Conservation (phyloP, 2,329 filamentous ascomycete genomes). For the Didymellaceae sp. region DNA sequence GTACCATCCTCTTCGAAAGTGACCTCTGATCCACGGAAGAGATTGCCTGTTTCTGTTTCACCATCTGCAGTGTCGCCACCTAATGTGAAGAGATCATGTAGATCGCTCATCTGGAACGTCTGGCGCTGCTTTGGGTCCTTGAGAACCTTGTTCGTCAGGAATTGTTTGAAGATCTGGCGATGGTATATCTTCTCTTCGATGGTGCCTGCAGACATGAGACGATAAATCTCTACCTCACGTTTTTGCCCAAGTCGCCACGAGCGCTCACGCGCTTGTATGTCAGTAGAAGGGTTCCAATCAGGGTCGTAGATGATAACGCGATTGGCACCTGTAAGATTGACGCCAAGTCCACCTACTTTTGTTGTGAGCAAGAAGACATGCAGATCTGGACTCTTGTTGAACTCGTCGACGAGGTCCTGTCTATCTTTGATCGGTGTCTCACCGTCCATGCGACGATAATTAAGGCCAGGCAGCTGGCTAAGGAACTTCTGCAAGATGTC, state of each 20-base stretch:
- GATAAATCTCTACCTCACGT: slow-evolving; percentile 92
- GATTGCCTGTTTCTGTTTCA: slow-evolving; percentile 79
- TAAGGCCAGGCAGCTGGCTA: slow-evolving; percentile 69
- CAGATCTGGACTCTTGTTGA: slow-evolving; percentile 80
- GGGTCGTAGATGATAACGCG: slow-evolving; percentile 98
- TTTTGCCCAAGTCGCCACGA: slow-evolving; percentile 97
- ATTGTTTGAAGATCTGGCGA: slow-evolving; percentile 98
- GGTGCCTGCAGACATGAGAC: slow-evolving; percentile 96
- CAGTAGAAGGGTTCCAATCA: slow-evolving; percentile 98
- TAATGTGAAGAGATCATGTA: slow-evolving; percentile 90
- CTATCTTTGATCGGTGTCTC: slow-evolving; percentile 85
- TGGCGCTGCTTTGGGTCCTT: slow-evolving; percentile 93
- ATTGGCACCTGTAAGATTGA: slow-evolving; percentile 93
- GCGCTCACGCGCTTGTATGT: slow-evolving; percentile 91
- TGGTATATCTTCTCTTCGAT: slow-evolving; percentile 99
- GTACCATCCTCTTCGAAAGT: slow-evolving; percentile 56
- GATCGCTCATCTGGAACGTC: slow-evolving; percentile 85
- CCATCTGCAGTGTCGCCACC: slow-evolving; percentile 68
- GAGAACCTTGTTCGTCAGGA: slow-evolving; percentile 93
- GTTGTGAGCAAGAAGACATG: slow-evolving; percentile 94
- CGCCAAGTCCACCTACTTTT: slow-evolving; percentile 90
- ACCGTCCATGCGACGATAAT: slow-evolving; percentile 91
- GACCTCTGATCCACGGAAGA: slow-evolving; percentile 89
- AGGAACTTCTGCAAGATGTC: slow-evolving; percentile 90
- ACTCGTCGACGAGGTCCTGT: slow-evolving; percentile 89